Percentiles rank a stretch among this genome's conserved stretches.
Evolutionary conservation across 345 rosid genomes (phyloP).

Genomic region (Mallotus nudiflorus): DNA sequence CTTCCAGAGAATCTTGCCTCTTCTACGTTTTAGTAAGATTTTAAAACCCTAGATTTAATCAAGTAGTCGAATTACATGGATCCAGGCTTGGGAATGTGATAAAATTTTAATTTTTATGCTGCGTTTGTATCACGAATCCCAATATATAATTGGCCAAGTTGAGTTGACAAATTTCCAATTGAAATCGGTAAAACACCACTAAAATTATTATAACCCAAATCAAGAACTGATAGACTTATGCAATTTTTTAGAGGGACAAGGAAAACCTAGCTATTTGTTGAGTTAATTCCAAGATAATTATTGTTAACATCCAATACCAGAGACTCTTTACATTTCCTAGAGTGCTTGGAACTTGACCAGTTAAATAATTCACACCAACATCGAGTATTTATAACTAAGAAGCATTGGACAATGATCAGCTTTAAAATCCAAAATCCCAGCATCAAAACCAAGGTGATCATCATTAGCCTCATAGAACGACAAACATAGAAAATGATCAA

Average conservation of each 20-base stretch:
- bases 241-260: constrained; percentile 20
- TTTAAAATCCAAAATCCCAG: too few species aligned
- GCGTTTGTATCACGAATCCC: too few species aligned
- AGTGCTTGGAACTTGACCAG: background rate
- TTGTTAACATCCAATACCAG: background rate
- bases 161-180: constrained; percentile 20
- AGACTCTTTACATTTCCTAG: constrained; percentile 7
- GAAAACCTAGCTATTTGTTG: constrained; percentile 3
- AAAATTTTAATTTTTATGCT: too few species aligned
- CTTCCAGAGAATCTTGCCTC: too few species aligned
- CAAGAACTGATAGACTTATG: constrained; percentile 5
- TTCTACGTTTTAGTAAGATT: too few species aligned
- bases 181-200: constrained; percentile 22
- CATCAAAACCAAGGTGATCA: too few species aligned
- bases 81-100: too few species aligned
- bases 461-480: too few species aligned
- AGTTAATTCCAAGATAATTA: constrained; percentile 20
- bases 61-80: too few species aligned
- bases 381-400: background rate
- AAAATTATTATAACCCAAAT: background rate
- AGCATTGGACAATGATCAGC: too few species aligned
- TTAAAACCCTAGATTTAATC: too few species aligned
- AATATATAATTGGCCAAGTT: background rate
- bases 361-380: background rate
- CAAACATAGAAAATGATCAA: too few species aligned